Percentiles rank a stretch among this genome's conserved stretches.
phyloP scores from a whole-genome alignment of 1,284 basidiomycete genomes.

The Puccinia novopanici region DNA sequence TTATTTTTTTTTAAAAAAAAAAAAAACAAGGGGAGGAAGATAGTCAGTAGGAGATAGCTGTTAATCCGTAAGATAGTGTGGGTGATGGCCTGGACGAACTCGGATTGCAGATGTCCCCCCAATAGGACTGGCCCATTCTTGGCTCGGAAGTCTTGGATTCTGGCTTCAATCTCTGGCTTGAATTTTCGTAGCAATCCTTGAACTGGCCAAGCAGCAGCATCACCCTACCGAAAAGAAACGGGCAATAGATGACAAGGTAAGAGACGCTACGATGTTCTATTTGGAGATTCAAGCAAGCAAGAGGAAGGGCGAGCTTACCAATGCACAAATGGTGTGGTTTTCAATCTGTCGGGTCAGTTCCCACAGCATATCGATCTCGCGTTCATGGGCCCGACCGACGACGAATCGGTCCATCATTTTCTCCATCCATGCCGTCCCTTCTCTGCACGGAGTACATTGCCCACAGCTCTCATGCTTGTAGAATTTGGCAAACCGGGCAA shows the following conservation, averaged over 20 bases:
- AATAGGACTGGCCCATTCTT: slow-evolving; percentile 82
- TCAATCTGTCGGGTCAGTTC: slow-evolving; percentile 90
- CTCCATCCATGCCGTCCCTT: slow-evolving; percentile 88
- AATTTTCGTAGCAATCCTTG: slow-evolving; percentile 94
- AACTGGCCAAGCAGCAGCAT: slow-evolving; percentile 97
- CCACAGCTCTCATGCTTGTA: slow-evolving; percentile 99
- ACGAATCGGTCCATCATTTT: slow-evolving; percentile 96
- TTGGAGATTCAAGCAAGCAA: too few relatives aligned
- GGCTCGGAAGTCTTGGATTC: slow-evolving; percentile 77
- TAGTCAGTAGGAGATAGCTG: background rate
- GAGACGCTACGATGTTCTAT: background rate
- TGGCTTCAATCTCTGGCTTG: slow-evolving; percentile 86
- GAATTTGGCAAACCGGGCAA: slow-evolving; percentile 90
- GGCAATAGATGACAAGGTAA: background rate
- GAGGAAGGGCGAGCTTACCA: slow-evolving; percentile 59
- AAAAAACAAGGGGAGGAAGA: background rate
- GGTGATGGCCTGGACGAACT: slow-evolving; percentile 57
- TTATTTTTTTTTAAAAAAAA: background rate
- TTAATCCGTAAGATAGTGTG: background rate
- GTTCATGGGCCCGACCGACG: slow-evolving; percentile 80
- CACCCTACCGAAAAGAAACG: slow-evolving; percentile 64
- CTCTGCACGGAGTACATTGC: slow-evolving; percentile 88
- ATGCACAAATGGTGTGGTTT: slow-evolving; percentile 80
- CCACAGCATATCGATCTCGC: slow-evolving; percentile 96
- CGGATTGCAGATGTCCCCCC: slow-evolving; percentile 75